Evolutionary conservation across 441 rosid genomes (phyloP), one percentile per base, ranked within the genome.

Genomic region (Macaranga tanarius): DNA sequence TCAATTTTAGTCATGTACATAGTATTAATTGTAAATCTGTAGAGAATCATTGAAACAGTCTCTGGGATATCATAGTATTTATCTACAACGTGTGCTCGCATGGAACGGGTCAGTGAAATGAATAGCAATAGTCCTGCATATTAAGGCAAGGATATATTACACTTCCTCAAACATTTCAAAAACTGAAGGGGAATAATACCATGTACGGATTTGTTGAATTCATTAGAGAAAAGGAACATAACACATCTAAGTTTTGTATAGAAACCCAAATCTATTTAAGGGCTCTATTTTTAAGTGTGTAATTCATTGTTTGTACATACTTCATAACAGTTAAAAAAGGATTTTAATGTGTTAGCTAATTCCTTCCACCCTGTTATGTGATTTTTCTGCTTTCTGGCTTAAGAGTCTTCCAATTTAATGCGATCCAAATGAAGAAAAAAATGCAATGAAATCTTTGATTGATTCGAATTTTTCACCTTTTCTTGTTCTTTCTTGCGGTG

Each of bases 71-170:
- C 97, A 86, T 80, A 87, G 83, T 97, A 85, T 79, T 90, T 91
- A 86, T 92, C 95, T 4, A 84, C 88, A 77, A 52, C 94, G 88
- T 52, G 90, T 88, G 81, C 89, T 92, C 80, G 93, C 97, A 79
- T 86, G 90, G 83, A 93, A 90, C 73, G 99, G 98, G 68, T 92
- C 88, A 38, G 94, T 93, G 77, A 96, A 96, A 86, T 96, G 99
- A 72, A 95, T 96, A 67, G 99, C 98, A 78, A 92, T 78, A 19
- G 98, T 96, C 77, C 99, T 96, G 89, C 76, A 76, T 63, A 76
- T 60, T 62, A 75, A 51, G 54, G 69, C 28, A 9, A 73, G 65
- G 42, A n/a, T n/a, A n/a, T n/a, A n/a, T n/a, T 58, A 31, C 17
- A 47, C 2, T n/a, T 34, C 59, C 28, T 59, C 28, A 31, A 60